A percentile compares a stretch with the other conserved stretches of the same genome.
Conservation (phyloP, 306 rosid genomes). For the Hippophae rhamnoides region DNA sequence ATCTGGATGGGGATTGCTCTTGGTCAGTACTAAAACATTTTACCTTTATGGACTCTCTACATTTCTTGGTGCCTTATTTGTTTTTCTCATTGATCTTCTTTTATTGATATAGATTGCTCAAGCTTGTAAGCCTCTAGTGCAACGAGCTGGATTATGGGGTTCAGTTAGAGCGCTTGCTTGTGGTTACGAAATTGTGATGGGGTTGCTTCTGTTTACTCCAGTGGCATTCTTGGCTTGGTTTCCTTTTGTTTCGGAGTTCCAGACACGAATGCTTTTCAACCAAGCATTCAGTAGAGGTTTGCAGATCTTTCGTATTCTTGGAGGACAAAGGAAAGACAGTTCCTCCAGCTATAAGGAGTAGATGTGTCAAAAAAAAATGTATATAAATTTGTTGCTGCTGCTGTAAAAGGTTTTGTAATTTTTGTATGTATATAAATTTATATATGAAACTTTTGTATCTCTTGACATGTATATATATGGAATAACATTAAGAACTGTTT, state of each 20-base stretch:
- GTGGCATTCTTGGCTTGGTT: slow-evolving; percentile 98
- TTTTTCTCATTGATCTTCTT: not conserved
- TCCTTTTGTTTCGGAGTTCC: slow-evolving; percentile 93
- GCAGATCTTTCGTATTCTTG: slow-evolving; percentile 91
- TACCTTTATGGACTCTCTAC: not conserved
- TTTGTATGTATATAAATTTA: no score
- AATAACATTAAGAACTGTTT: no score
- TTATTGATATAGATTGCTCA: slow-evolving; percentile 61
- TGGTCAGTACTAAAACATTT: slow-evolving; percentile 39
- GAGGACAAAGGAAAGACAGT: slow-evolving; percentile 61
- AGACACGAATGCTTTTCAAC: slow-evolving; percentile 92
- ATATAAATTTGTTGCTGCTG: no score
- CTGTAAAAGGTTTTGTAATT: no score
- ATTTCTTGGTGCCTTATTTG: not conserved
- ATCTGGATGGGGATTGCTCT: slow-evolving; percentile 91
- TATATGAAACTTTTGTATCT: no score
- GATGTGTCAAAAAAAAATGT: not conserved
- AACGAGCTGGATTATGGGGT: slow-evolving; percentile 47
- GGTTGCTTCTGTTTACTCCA: slow-evolving; percentile 78
- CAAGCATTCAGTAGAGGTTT: slow-evolving; percentile 97
- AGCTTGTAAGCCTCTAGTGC: slow-evolving; percentile 66
- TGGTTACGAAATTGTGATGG: slow-evolving; percentile 73
- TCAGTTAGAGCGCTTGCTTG: slow-evolving; percentile 72
- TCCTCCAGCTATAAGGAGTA: slow-evolving; percentile 60
- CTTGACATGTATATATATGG: no score